Conservation (phyloP, 768 basidiomycete genomes). For the Lactifluus piperatus region DNA sequence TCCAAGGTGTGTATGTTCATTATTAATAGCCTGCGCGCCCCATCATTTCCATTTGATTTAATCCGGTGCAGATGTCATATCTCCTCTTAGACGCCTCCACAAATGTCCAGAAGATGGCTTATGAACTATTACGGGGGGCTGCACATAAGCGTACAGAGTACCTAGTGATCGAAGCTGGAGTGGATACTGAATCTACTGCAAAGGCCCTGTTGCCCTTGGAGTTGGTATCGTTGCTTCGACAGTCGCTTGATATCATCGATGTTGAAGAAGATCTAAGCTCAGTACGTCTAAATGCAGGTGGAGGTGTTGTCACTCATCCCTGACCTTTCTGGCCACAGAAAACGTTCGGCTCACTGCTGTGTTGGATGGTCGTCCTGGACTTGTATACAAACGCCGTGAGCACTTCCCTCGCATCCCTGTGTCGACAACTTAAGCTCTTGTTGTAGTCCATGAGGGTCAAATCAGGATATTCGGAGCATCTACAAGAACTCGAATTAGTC, state of each 20-base stretch:
- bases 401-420: slow-evolving; percentile 5
- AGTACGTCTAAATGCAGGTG: not conserved
- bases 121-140: slow-evolving; percentile 59
- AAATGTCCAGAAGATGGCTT: slow-evolving; percentile 70
- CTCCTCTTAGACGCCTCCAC: slow-evolving; percentile 56
- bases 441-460: slow-evolving; percentile 80
- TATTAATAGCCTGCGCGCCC: not conserved
- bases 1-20: slow-evolving; percentile 38
- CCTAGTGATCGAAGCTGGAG: slow-evolving; percentile 79
- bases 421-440: not conserved
- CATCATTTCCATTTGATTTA: slow-evolving; percentile 4
- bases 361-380: slow-evolving; percentile 87
- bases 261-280: slow-evolving; percentile 32
- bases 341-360: slow-evolving; percentile 62
- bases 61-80: slow-evolving; percentile 58
- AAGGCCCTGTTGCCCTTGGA: slow-evolving; percentile 55
- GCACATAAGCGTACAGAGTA: slow-evolving; percentile 71
- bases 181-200: slow-evolving; percentile 53
- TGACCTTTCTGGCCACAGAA: slow-evolving; percentile 25
- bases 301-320: not conserved
- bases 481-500: slow-evolving; percentile 64
- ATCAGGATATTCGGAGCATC: slow-evolving; percentile 76
- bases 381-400: slow-evolving; percentile 77
- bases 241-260: slow-evolving; percentile 32
- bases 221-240: slow-evolving; percentile 54